Evolutionary conservation across 306 rosid species (phyloP).

Genomic region (Benincasa hispida): DNA sequence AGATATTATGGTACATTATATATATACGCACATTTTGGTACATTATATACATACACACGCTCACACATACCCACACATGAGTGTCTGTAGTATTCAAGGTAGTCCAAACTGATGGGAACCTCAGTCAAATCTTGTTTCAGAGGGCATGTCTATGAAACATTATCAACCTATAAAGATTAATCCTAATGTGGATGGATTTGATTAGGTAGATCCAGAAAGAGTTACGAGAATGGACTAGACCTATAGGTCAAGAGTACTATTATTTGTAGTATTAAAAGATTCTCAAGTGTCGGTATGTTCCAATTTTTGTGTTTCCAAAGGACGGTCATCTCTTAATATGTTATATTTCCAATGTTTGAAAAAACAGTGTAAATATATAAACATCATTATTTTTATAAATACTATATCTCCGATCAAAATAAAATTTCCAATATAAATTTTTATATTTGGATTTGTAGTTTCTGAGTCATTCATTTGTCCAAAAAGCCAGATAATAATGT

Average conservation of each 20-base stretch:
- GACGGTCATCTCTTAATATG: background rate
- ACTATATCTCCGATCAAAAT: background rate
- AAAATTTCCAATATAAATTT: background rate
- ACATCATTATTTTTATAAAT: background rate
- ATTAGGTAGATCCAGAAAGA: background rate
- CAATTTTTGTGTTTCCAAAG: too few relatives aligned
- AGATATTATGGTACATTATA: background rate
- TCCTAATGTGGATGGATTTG: background rate
- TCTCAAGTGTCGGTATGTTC: background rate
- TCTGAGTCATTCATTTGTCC: background rate
- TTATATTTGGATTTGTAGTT: background rate
- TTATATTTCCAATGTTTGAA: background rate
- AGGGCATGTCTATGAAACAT: background rate
- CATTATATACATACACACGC: background rate
- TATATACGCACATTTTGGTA: too few relatives aligned
- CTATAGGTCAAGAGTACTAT: background rate
- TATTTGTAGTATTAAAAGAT: background rate
- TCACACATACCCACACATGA: background rate
- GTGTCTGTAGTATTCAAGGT: background rate
- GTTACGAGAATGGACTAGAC: background rate
- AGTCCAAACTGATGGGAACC: background rate
- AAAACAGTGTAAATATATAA: background rate
- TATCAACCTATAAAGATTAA: background rate
- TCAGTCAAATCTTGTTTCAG: background rate
- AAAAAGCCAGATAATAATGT: background rate